Evolutionary conservation across 331 rosid species (phyloP), one percentile per base, ranked within the genome.

Genomic region (Acacia concinna): DNA sequence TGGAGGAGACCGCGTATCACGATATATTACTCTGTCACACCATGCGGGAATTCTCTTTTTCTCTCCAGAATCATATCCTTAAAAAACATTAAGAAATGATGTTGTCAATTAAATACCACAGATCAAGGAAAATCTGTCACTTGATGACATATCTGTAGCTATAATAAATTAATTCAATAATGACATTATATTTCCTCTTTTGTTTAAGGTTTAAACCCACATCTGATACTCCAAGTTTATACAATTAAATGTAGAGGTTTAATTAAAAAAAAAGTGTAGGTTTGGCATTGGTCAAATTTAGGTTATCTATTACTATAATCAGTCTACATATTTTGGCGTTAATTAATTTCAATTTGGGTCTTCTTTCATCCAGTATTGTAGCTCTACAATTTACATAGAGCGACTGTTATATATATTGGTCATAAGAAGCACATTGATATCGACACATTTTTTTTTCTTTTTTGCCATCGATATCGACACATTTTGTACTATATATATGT

Each of bases 21-120:
- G 99, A 81, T 95, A 95, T 85, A 95, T 95, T 80, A 95, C 83
- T 84, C 99, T 85, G 85, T 95, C 99, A 81, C 99, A 95, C 99
- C 99, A 93, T n/a, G 99, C 99, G 56, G 99, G 99, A 79, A 95
- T 95, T 52, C 98, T 86, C 78, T 93, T 95, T 88, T 95, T 95
- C 92, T 95, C 99, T 30, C 99, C 98, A 68, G 99, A 85, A 81
- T 95, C 99, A 74, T 95, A 93, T 57, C 99, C 99, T 95, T 93
- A 8, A 31, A 76, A 47, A 44, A 20, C 99, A 98, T 95, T 93
- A 18, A 31, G 74, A 47, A 44, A 20, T 65, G 12, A 67, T 27
- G 10, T 13, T 40, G 52, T 57, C 68, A 71, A 52, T 68, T 65
- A 56, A 34, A 21, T 65, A 25, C 28, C 46, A 65, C 3, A 20